Evolutionary conservation across 2,329 filamentous ascomycete genomes (phyloP), one percentile per base, ranked within the genome.

Genomic region (Fusarium chaquense): DNA sequence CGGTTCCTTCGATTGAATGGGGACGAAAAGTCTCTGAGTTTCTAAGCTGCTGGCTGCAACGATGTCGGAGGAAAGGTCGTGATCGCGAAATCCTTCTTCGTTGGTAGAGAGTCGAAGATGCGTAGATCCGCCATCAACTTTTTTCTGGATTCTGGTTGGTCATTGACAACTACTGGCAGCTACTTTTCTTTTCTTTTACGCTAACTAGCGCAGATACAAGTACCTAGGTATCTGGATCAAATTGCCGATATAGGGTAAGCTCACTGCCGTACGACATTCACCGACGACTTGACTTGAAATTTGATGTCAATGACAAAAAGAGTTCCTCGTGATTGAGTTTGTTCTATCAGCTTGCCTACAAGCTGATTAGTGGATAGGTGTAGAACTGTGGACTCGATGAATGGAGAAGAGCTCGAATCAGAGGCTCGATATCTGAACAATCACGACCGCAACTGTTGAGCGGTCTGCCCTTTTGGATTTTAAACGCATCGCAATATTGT

Each of bases 61-160:
- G 46, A 18, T 16, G 43, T 38, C 20, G 43, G 35, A 30, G 33
- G 33, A 53, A 11, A 26, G 45, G 38, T 26, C 36, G 53, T 56
- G 45, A 51, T 70, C 50, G 65, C 40, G 51, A 55, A 46, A 55
- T 55, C 35, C 35, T n/a, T 30, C 43, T 47, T 41, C 36, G 36
- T 28, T 51, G 30, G 18, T 33, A 43, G 20, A 43, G 20, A 40
- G 32, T 63, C 60, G 46, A 59, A 30, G 57, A 63, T 67, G 46
- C 46, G 46, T 54, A 43, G 59, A 68, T 70, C 35, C 30, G 52
- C 32, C 30, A n/a, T 24, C 24, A 68, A 55, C 67, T 68, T 70
- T 70, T 70, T 68, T 45, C 44, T 49, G n/a, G n/a, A 16, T 11
- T 46, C 45, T 50, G 62, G 62, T 65, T 65, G 61, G 62, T 54